Evolutionary conservation across 2,329 filamentous ascomycete genomes (phyloP), one percentile per base, ranked within the genome.

Genomic region (Cercospora brassicicola): DNA sequence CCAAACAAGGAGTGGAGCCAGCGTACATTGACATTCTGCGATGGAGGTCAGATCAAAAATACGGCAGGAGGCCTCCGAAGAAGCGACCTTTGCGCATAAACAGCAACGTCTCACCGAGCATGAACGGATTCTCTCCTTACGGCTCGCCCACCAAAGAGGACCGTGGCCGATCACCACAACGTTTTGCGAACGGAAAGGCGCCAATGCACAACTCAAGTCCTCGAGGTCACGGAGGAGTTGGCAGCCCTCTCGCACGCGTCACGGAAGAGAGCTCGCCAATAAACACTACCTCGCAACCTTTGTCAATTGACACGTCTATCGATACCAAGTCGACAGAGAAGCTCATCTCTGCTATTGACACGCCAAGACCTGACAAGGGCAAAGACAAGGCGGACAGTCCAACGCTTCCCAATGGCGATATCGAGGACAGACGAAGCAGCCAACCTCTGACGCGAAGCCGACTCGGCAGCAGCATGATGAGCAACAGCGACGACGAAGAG

Each of bases 31-130:
- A 96, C 78, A 97, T 99, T 76, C 83, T 99, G 74, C 88, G 95
- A 73, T 98, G 95, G 93, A 90, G 95, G 78, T 90, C 91, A 82
- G 95, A 99, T 78, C 94, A 98, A 79, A 98, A 97, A 82, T 91
- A 95, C 79, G 94, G 94, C 59, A 84, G 88, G 65, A 84, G 83
- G 73, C 79, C 78, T 36, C 72, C 74, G 2, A 84, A 83, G 60
- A 85, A 82, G 72, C 83, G 82, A 75, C 73, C 74, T 51, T 79
- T 74, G 79, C 82, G 71, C 80, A 83, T 67, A 78, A 87, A 74
- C 83, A 84, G 74, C 36, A 82, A 87, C 70, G 88, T 86, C 72
- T 83, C 84, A 15, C 83, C 81, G 56, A 80, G 66, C 61, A 62
- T 69, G 53, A 78, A 77, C 59, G 76, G 84, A 67, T 84, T 86